Evolutionary conservation across 2,329 filamentous ascomycete genomes (phyloP), one percentile per base, ranked within the genome.

Genomic region (Neocatenulostroma microsporum): DNA sequence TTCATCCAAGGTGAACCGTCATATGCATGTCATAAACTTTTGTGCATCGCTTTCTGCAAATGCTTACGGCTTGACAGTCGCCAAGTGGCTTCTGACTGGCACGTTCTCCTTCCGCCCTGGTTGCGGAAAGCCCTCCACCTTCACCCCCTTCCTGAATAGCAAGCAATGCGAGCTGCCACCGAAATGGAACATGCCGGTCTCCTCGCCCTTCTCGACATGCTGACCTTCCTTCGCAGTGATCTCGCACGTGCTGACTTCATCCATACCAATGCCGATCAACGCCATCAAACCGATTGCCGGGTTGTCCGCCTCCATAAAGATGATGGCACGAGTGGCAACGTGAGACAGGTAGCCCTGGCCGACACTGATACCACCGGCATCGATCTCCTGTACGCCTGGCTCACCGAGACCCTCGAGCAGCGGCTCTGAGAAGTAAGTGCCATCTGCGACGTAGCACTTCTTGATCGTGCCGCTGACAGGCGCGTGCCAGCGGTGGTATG

Each of bases 141-240:
- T 62, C 21, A 80, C 72, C 0, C 64, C 70, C 44, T 72, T 67
- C 18, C 73, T 61, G 61, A 86, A 85, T 3, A 87, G 52, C 47
- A 86, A 53, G 48, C 78, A 83, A 53, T 84, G 76, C 1, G 76
- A 77, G 5, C 73, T 80, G 0, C 83, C 82, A n/a, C 82, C 82
- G 54, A 80, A 86, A 53, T 87, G 82, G 60, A 87, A 87, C 80
- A 84, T 85, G 27, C 82, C 82, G 25, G 78, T 66, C 62, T 85
- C 64, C 4, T 85, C 73, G 1, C 83, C 83, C 66, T 85, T 86
- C 35, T 66, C 66, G 12, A 87, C 53, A 35, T 70, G 68, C 54
- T 85, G 70, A 0, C 80, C 81, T 51, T 78, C 73, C 48, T 68
- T 68, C 9, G 84, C 79, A 0, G 75, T 81, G 32, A 84, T 77